Evolutionary conservation across 306 rosid genomes (phyloP), one percentile per base, ranked within the genome.

Genomic region (Cercis canadensis): DNA sequence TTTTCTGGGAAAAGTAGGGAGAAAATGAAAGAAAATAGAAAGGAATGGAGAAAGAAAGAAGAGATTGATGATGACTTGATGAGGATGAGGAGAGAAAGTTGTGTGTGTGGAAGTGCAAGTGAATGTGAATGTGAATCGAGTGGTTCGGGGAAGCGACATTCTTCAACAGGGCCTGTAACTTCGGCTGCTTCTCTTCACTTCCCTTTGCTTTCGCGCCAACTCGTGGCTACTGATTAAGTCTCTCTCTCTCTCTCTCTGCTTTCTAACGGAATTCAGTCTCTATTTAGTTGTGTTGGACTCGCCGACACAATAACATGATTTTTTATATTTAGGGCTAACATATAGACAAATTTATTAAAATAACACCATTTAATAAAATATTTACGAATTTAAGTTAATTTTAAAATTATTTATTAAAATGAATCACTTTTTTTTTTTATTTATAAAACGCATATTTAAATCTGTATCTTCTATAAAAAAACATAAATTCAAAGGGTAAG

Each of bases 121-220:
- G 87, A 49, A 68, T 45, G 84, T 62, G 90, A 80, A 71, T 72
- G 67, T 67, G 82, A 81, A 92, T 85, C 70, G 43, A 78, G 73
- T 65, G 92, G 72, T 12, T 72, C 61, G 62, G 8, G 64, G 79
- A 62, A 65, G 83, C 73, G 90, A 84, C 92, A 89, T 85, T 86
- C 84, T 89, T 87, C 87, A 84, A 67, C 63, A 69, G 33, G 76
- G 17, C 96, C 97, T 84, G 77, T 73, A 80, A 83, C 66, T 82
- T 92, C 95, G 98, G 85, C 78, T 73, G 72, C 60, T 73, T 80
- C 78, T 74, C 82, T 80, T 69, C 77, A 60, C 41, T 57, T 54
- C 51, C 95, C 96, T 77, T 77, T 77, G 51, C 82, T 83, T 90
- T 81, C 96, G 92, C 96, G 89, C 96, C 90, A 84, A 75, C 84